Base-by-base conservation (phyloP, 139 green algal species). In the Volvox africanus region DNA sequence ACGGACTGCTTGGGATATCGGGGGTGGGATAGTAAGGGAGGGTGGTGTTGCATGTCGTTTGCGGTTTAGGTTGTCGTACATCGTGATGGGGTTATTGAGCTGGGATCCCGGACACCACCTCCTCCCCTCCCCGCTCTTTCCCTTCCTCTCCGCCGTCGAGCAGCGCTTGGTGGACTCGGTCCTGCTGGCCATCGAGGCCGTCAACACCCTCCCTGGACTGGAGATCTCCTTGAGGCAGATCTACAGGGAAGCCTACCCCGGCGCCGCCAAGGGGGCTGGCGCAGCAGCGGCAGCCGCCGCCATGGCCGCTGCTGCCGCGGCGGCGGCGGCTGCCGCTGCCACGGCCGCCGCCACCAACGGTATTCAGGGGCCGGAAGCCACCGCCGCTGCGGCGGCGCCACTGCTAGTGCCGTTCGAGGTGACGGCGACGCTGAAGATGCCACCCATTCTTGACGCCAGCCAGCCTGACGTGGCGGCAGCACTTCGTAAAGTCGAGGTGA, bases 191-290 rank as follows among this genome's bases (percentile, higher is more conserved):
- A n/a, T 93, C 3, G 67, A 88, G 17, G 85, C 50, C 0, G 79
- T 91, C n/a, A 93, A 93, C 44, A 77, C 67, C 18, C 86, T 93
- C 0, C 91, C 91, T 19, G 91, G 86, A 19, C 80, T 93, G 30
- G 89, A 93, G 80, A 78, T 93, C 68, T 81, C 68, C 1, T 50
- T 82, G 62, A 73, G 61, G 16, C 78, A 78, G 35, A 67, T 77
- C 16, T 61, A 80, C n/a, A 28, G 62, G 79, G 76, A 85, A 18
- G 73, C 22, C 32, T 89, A 55, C 84, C 68, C 84, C 1, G 68
- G 32, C 22, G 67, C 35, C 13, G 61, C 32, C 16, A 18, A 20
- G 0, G 84, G 68, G 5, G 68, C 84, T 18, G 68, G 37, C 28
- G 37, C 84, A 0, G 84, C 84, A 2, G 37, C 37, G 16, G 84